Percentiles rank a stretch among this genome's conserved stretches.
Evolutionary conservation across 1,139 yeast genomes (phyloP).

Genomic region (Yamadazyma pseudoaaseri): DNA sequence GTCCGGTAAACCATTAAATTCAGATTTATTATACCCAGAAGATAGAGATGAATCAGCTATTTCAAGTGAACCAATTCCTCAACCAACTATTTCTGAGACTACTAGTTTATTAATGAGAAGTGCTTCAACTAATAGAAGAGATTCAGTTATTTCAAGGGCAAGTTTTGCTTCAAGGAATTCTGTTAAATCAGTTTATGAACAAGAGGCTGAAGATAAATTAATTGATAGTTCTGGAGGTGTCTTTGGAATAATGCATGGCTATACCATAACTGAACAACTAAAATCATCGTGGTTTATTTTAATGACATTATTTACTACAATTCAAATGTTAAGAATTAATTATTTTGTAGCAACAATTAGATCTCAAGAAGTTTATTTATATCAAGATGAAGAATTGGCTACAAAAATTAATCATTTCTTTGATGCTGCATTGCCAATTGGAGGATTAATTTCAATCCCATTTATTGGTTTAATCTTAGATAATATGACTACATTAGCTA

Average conservation of each 20-base stretch:
- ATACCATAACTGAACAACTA: conserved; percentile 60
- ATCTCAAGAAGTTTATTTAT: conserved; percentile 71
- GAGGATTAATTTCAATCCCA: conserved; percentile 84
- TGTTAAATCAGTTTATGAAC: conserved; percentile 60
- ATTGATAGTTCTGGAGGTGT: conserved; percentile 65
- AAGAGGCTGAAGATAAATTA: conserved; percentile 57
- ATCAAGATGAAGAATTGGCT: conserved; percentile 51
- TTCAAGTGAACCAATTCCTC: conserved; percentile 15
- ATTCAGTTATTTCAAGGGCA: conserved; percentile 34
- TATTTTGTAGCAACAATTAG: conserved; percentile 87
- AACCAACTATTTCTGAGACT: conserved; percentile 43
- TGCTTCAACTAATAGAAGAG: conserved; percentile 34
- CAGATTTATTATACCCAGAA: conserved; percentile 35
- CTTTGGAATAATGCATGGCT: conserved; percentile 81
- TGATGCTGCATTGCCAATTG: conserved; percentile 82
- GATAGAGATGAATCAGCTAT: conserved; percentile 22
- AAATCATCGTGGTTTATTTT: conserved; percentile 74
- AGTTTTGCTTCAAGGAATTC: conserved; percentile 30
- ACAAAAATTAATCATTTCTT: conserved; percentile 66
- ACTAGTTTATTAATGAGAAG: conserved; percentile 41
- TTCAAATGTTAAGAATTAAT: conserved; percentile 88
- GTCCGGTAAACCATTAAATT: conserved; percentile 49
- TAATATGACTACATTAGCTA: conserved; percentile 61
- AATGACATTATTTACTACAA: conserved; percentile 74
- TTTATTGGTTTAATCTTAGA: conserved; percentile 82